Conservation (phyloP, 352 stramenopile species). For the Globisporangium cylindrosporum region DNA sequence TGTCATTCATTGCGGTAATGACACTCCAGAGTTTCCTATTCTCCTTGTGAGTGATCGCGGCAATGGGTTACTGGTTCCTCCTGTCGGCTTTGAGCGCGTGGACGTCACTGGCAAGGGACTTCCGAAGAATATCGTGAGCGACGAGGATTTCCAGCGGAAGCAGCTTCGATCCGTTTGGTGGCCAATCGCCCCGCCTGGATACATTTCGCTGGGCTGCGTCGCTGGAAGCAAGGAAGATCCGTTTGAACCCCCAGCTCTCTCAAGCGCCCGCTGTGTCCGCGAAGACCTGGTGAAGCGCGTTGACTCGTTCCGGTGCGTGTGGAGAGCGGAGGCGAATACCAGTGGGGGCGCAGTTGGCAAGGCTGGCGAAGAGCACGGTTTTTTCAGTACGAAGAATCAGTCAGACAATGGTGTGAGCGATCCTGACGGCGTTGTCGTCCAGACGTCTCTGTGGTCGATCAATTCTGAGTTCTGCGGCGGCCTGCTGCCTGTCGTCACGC, state of each 20-base stretch:
- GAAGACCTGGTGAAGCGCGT: slow-evolving; percentile 74
- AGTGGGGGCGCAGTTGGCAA: slow-evolving; percentile 27
- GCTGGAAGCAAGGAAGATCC: slow-evolving; percentile 78
- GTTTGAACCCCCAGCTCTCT: slow-evolving; percentile 61
- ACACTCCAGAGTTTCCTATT: slow-evolving; percentile 51
- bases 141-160: slow-evolving; percentile 79
- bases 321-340: slow-evolving; percentile 41
- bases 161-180: slow-evolving; percentile 83
- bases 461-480: slow-evolving; percentile 52
- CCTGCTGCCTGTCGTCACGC: slow-evolving; percentile 65
- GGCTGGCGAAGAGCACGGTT: slow-evolving; percentile 15
- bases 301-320: slow-evolving; percentile 61
- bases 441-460: slow-evolving; percentile 72
- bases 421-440: slow-evolving; percentile 50
- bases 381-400: slow-evolving; percentile 37
- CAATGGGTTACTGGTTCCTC: slow-evolving; percentile 48
- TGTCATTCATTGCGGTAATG: slow-evolving; percentile 58
- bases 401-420: slow-evolving; percentile 26
- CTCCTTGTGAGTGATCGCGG: slow-evolving; percentile 59
- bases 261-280: slow-evolving; percentile 59
- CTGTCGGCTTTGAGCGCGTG: slow-evolving; percentile 75
- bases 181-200: slow-evolving; percentile 74
- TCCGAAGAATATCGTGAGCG: slow-evolving; percentile 68
- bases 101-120: slow-evolving; percentile 83
- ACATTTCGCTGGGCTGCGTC: slow-evolving; percentile 72